Evolutionary conservation across 2,329 filamentous ascomycete genomes (phyloP).

Genomic region (Penicillium sp.): DNA sequence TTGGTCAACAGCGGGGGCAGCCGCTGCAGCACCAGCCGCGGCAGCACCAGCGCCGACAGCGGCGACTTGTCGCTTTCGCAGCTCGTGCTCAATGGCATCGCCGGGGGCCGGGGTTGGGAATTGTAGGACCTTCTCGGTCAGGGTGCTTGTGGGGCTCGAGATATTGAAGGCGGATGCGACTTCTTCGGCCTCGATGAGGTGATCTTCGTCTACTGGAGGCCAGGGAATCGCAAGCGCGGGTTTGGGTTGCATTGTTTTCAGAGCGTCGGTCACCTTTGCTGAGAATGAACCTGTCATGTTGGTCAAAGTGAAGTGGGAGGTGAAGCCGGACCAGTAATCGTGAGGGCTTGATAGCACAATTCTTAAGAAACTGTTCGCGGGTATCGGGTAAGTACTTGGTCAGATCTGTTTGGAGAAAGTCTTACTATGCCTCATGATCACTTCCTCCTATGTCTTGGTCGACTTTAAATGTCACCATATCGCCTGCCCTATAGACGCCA

Average conservation of each 20-base stretch:
- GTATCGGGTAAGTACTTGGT: neutral
- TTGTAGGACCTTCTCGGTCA: slow-evolving; percentile 10
- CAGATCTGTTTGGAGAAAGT: neutral
- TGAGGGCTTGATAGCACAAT: slow-evolving; percentile 58
- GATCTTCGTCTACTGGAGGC: slow-evolving; percentile 4
- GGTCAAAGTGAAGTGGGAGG: slow-evolving; percentile 65
- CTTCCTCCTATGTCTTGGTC: slow-evolving; percentile 45
- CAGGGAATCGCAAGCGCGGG: slow-evolving; percentile 8
- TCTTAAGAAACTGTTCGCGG: slow-evolving; percentile 54
- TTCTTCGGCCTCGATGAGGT: slow-evolving; percentile 8
- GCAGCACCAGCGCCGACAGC: slow-evolving; percentile 16
- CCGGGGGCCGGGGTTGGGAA: slow-evolving; percentile 32
- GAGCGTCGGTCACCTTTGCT: slow-evolving; percentile 32
- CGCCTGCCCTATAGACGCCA: slow-evolving; percentile 41
- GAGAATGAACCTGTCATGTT: slow-evolving; percentile 65
- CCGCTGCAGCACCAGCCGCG: neutral
- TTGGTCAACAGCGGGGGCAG: slow-evolving; percentile 9
- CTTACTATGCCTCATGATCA: slow-evolving; percentile 59
- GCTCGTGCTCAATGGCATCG: slow-evolving; percentile 25
- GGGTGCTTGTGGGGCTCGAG: slow-evolving; percentile 27
- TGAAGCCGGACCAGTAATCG: slow-evolving; percentile 52
- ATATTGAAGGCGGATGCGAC: neutral
- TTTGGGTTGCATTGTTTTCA: slow-evolving; percentile 19
- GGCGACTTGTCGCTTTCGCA: slow-evolving; percentile 33
- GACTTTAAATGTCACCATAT: slow-evolving; percentile 48